Conservation (phyloP, 2,329 filamentous ascomycete species). For the Fusarium sp. region DNA sequence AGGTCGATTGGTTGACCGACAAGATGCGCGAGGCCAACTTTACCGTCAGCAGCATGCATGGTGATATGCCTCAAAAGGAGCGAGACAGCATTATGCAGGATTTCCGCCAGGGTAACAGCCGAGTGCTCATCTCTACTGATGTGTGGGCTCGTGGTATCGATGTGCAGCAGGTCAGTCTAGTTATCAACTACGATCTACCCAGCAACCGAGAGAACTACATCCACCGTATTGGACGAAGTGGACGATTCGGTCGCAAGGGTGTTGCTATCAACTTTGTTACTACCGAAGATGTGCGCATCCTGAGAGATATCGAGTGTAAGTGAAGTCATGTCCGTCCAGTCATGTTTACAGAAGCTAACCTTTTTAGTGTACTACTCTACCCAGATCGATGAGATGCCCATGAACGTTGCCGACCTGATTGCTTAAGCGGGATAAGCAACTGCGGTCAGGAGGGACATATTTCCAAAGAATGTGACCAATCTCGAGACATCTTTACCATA, state of each 20-base stretch:
- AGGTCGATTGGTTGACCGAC: slow-evolving; percentile 99
- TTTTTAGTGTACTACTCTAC: slow-evolving; percentile 87
- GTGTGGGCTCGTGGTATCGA: slow-evolving; percentile 99
- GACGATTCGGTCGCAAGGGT: slow-evolving; percentile 96
- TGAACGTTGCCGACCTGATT: slow-evolving; percentile 82
- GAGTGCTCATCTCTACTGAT: slow-evolving; percentile 96
- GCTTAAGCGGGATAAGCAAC: slow-evolving; percentile 50
- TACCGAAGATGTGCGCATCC: slow-evolving; percentile 95
- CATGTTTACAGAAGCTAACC: slow-evolving; percentile 49
- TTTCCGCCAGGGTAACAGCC: slow-evolving; percentile 94
- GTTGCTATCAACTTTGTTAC: slow-evolving; percentile 99
- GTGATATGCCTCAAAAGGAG: slow-evolving; percentile 98
- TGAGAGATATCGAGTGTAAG: slow-evolving; percentile 94
- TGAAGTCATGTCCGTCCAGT: no score
- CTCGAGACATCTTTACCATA: not conserved
- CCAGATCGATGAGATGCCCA: slow-evolving; percentile 98
- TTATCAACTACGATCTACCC: slow-evolving; percentile 99
- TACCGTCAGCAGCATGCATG: slow-evolving; percentile 98
- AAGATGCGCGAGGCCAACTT: slow-evolving; percentile 99
- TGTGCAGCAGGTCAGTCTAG: slow-evolving; percentile 96
- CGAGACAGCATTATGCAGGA: slow-evolving; percentile 99
- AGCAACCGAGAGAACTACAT: slow-evolving; percentile 99
- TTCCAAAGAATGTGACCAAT: not conserved
- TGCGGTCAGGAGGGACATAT: not conserved
- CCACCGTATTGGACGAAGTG: slow-evolving; percentile 95